phyloP scores from a whole-genome alignment of 73 alveolate species.

The Halteria grandinella region DNA sequence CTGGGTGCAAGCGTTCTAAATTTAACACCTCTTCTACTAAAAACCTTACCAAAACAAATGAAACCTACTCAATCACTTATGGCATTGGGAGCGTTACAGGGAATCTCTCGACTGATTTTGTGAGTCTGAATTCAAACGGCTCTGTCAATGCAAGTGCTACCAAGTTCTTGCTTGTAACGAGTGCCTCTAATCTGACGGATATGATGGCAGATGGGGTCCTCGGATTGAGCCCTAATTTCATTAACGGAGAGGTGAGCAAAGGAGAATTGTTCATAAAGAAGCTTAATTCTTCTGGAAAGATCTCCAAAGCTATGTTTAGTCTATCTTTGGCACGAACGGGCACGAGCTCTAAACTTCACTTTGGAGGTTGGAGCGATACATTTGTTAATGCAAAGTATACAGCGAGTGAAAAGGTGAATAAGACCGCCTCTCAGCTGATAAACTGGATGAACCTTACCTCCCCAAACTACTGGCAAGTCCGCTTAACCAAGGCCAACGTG shows the following conservation, averaged over 20 bases:
- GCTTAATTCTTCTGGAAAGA: slow-evolving; percentile 12
- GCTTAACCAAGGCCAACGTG: background rate
- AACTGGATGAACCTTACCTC: slow-evolving; percentile 8
- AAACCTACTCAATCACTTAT: slow-evolving; percentile 30
- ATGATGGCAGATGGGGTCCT: slow-evolving; percentile 17
- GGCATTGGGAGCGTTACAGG: slow-evolving; percentile 76
- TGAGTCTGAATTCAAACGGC: slow-evolving; percentile 2
- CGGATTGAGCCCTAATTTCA: slow-evolving; percentile 29
- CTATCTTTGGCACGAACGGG: background rate
- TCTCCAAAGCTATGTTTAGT: slow-evolving; percentile 3
- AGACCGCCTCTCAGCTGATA: slow-evolving; percentile 9
- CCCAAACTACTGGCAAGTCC: slow-evolving; percentile 27
- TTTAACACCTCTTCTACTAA: slow-evolving; percentile 43
- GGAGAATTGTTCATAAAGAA: slow-evolving; percentile 16
- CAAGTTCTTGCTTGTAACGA: background rate
- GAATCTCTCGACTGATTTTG: slow-evolving; percentile 41
- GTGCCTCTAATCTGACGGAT: slow-evolving; percentile 24
- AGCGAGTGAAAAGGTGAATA: background rate
- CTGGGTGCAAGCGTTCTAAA: slow-evolving; percentile 27
- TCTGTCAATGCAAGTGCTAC: background rate
- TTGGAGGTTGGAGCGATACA: slow-evolving; percentile 24
- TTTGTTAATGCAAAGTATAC: background rate
- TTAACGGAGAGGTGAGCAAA: background rate
- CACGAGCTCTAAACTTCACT: background rate
- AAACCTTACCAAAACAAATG: slow-evolving; percentile 10